Base-by-base conservation (phyloP, 192 early-diverging fungal species). In the Dissophora ornata region DNA sequence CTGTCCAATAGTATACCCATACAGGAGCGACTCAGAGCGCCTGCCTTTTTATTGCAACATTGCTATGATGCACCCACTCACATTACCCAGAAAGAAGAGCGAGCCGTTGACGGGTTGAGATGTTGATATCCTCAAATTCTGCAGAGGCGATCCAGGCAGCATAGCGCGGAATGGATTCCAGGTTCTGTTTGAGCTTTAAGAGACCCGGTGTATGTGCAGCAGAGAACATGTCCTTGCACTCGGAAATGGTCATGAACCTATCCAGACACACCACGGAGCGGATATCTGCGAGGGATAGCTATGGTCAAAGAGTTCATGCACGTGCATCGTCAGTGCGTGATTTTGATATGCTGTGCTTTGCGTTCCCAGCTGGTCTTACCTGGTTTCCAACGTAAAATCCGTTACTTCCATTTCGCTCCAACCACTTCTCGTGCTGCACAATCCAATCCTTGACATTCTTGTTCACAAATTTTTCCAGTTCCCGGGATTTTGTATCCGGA, bases 231-330 rank as follows among this genome's bases (percentile, higher is more conserved):
- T 64, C 38, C 15, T 64, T 71, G 69, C 69, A 71, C 19, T 64
- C 69, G 13, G 69, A 40, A 28, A 71, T 48, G n/a, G 69, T 58
- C 29, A 71, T 36, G 61, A 57, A 71, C 7, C 69, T 44, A 30
- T 71, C 69, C 11, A 71, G 29, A 22, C 69, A 62, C 7, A 71
- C 48, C 29, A 64, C 69, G 1, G 61, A 64, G 9, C 62, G 61
- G 29, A 71, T 71, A 28, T 71, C 69, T 18, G 69, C 69, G 12
- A 71, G 56, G 5, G 69, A 71, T 1, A 71, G 36, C 61, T 64
- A 45, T 25, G 2, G 25, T 29, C 5, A 33, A 10, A 28, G 8
- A 18, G 3, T n/a, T n/a, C n/a, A n/a, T n/a, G n/a, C n/a, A n/a
- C n/a, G n/a, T n/a, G n/a, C n/a, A n/a, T n/a, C n/a, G n/a, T n/a